Evolutionary conservation across 176 grass and related monocot genomes (phyloP).

Genomic region (Saccharum spontaneum): DNA sequence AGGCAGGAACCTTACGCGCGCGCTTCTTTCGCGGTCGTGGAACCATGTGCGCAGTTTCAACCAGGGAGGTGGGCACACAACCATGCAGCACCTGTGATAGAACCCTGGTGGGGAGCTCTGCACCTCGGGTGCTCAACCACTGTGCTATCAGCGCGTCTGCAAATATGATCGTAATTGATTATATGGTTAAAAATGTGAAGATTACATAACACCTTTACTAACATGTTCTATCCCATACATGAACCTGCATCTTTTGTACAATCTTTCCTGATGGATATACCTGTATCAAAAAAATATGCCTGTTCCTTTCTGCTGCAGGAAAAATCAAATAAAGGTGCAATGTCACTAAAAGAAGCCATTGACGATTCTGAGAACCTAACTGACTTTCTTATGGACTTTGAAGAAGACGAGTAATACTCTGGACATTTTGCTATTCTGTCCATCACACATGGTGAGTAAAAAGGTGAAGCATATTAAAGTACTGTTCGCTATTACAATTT

Average conservation of each 20-base stretch:
- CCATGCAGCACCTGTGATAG: not conserved
- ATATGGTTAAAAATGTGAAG: slow-evolving; percentile 27
- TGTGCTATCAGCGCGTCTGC: not conserved
- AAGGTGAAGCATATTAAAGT: slow-evolving; percentile 8
- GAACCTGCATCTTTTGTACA: not conserved
- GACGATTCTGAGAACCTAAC: slow-evolving; percentile 82
- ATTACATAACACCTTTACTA: not conserved
- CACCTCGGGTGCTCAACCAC: not conserved
- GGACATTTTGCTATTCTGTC: not conserved
- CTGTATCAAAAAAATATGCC: slow-evolving; percentile 4
- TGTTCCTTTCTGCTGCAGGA: slow-evolving; percentile 43
- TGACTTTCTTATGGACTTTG: slow-evolving; percentile 86
- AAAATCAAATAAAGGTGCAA: slow-evolving; percentile 60
- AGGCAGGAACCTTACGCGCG: not conserved
- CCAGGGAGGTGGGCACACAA: not conserved
- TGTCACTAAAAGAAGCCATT: slow-evolving; percentile 80
- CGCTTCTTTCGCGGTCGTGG: not conserved
- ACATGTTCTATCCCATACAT: slow-evolving; percentile 11
- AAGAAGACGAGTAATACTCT: slow-evolving; percentile 58
- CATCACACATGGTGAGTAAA: slow-evolving; percentile 31
- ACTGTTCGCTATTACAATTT: slow-evolving; percentile 1
- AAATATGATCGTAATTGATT: not conserved
- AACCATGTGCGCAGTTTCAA: not conserved
- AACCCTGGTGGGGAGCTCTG: not conserved
- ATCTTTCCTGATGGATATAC: slow-evolving; percentile 5